These are phyloP conservation scores for Saposhnikovia divaricata DNA, from an alignment of 129 eudicot genomes.

Conservation along the genomic window DNA sequence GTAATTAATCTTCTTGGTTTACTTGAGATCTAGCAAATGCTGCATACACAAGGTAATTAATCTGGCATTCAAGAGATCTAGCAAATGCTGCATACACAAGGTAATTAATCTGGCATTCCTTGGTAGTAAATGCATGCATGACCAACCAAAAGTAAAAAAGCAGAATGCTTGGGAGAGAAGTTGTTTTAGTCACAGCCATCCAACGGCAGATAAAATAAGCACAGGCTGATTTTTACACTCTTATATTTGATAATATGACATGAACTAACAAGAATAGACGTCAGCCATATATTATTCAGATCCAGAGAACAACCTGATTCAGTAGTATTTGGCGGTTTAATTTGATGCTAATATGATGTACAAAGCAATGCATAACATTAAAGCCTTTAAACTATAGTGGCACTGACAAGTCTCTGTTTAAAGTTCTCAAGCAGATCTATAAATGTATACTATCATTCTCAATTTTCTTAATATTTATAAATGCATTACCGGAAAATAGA, in stretches of 20 bases:
- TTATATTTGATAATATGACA: not conserved
- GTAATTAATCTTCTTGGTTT: not conserved
- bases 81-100: too few relatives aligned
- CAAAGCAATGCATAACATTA: not conserved
- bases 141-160: not conserved
- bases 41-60: not conserved
- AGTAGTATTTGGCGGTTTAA: not conserved
- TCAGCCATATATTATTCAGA: not conserved
- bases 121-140: not conserved
- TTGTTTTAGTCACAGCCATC: not conserved
- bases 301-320: not conserved
- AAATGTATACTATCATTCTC: not conserved
- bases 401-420: not conserved
- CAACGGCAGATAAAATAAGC: not conserved
- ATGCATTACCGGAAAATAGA: too few relatives aligned
- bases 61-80: too few relatives aligned
- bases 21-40: not conserved
- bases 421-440: not conserved
- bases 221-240: not conserved
- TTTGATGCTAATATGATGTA: not conserved
- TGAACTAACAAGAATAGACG: not conserved
- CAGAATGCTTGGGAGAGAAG: too few relatives aligned
- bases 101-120: too few relatives aligned
- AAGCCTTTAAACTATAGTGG: not conserved
- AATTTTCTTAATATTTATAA: too few relatives aligned